Evolutionary conservation across 306 rosid genomes (phyloP), one percentile per base, ranked within the genome.

Genomic region (Sphenostylis stenocarpa): DNA sequence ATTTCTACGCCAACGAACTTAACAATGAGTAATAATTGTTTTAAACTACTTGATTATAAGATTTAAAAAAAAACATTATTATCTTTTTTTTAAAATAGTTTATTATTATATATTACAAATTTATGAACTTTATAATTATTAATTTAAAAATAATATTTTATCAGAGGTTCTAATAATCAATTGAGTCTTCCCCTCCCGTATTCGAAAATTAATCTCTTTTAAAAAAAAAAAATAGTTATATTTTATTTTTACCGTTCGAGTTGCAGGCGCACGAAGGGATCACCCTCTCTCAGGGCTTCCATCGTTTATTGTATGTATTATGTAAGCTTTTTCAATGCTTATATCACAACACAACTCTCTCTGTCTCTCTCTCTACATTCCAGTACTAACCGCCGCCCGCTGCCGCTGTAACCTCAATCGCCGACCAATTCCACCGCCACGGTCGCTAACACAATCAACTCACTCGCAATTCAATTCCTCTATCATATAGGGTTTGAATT

Each of bases 251-350:
- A 65, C 51, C 51, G 70, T 65, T 65, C 33, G 70, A 65, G 70
- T 65, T 38, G 33, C 70, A 65, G 70, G 10, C 44, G 47, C 69
- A 63, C 6, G 69, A 65, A 65, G 5, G 51, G 17, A 17, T 21
- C 24, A 13, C 51, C 51, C 51, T 28, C 43, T 38, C 70, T 10
- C 70, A 20, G 33, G 70, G 33, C 15, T 0, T 41, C 16, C 52
- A 38, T 33, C 17, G 70, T 65, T 65, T 65, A 65, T 33, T 38
- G 51, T 38, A 38, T 58, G 12, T 58, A 28, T 29, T 65, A 19
- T 58, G 12, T 58, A 28, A 65, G 70, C 70, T 39, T 58, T 58
- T 58, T 58, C 47, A n/a, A 63, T 36, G 39, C 69, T 63, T 34
- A 63, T 63, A 12, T 4, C 52, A 1, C 71, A 17, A 36, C 10